Evolutionary conservation across 257 asterid species (phyloP).

Genomic region (Fraxinus americana): DNA sequence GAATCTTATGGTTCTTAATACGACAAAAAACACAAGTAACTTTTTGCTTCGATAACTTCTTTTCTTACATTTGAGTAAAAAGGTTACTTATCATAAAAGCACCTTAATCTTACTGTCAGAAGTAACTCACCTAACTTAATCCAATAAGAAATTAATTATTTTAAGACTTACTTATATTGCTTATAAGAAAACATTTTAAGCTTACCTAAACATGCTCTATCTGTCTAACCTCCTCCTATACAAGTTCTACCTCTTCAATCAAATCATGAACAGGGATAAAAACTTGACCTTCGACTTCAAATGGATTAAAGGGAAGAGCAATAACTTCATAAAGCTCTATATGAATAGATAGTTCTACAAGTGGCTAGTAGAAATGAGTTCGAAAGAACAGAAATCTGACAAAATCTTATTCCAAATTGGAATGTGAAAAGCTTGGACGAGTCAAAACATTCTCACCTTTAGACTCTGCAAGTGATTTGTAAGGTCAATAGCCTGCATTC

Average conservation of each 20-base stretch:
- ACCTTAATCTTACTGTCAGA: not conserved
- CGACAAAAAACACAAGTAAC: not conserved
- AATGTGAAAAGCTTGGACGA: slow-evolving; percentile 12
- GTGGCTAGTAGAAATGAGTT: not conserved
- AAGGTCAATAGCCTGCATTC: slow-evolving; percentile 58
- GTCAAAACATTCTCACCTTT: slow-evolving; percentile 52
- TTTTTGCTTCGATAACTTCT: not conserved
- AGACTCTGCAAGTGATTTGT: slow-evolving; percentile 69
- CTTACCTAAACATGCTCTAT: not conserved
- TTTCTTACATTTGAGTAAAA: not conserved
- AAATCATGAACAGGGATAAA: slow-evolving; percentile 14
- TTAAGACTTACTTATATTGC: not conserved
- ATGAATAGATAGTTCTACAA: not conserved
- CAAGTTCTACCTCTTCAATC: slow-evolving; percentile 8
- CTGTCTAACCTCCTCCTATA: slow-evolving; percentile 7
- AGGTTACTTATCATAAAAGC: not conserved
- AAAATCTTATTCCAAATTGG: not conserved
- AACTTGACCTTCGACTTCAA: not conserved
- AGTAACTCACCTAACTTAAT: not conserved
- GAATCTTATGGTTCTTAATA: not conserved
- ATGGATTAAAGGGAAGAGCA: not conserved
- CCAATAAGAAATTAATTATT: not conserved
- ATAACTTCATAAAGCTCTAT: not conserved
- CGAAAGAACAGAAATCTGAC: slow-evolving; percentile 3
- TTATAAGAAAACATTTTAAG: not conserved